Evolutionary conservation across 73 alveolate species (phyloP), one percentile per base, ranked within the genome.

Genomic region (Breviolum minutum): DNA sequence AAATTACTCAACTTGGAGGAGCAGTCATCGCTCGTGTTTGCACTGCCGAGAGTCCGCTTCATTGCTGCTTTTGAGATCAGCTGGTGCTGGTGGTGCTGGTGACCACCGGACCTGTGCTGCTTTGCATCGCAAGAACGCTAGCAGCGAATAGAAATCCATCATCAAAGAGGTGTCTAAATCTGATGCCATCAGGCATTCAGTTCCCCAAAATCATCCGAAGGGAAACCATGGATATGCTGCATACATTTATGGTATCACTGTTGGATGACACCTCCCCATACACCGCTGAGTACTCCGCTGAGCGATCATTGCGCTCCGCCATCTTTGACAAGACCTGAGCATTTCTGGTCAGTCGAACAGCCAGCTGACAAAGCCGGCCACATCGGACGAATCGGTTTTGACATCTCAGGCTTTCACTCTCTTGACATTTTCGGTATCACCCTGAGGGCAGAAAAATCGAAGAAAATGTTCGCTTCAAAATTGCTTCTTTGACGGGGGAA

Each of bases 271-370:
- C 14, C n/a, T 74, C 29, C 84, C 24, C 84, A 19, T 74, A 10
- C 60, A 29, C 7, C 8, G 84, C 24, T 11, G 20, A 14, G 16
- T 14, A 54, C 24, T 11, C 66, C 89, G 17, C 61, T 77, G 30
- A 29, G 84, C 85, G 85, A 76, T 76, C 95, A 69, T 88, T 88
- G 69, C 95, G 95, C 61, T 88, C 85, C 0, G 95, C 95, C 95
- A 88, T 88, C 70, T 88, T 88, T 68, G 85, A 30, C 83, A 88
- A n/a, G 95, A 88, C 95, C 95, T 88, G 24, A 27, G 26, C 61
- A 30, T 29, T 0, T 29, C 16, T 26, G 27, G 27, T 26, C 11
- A 29, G n/a, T 29, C 54, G 54, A 40, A 40, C 54, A 40, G 9
- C 83, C 83, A 29, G 32, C 27, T 14, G 83, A 26, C 83, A 11